A percentile compares a stretch with the other conserved stretches of the same genome.
Conservation (phyloP, 345 rosid genomes). For the Linum tenue region DNA sequence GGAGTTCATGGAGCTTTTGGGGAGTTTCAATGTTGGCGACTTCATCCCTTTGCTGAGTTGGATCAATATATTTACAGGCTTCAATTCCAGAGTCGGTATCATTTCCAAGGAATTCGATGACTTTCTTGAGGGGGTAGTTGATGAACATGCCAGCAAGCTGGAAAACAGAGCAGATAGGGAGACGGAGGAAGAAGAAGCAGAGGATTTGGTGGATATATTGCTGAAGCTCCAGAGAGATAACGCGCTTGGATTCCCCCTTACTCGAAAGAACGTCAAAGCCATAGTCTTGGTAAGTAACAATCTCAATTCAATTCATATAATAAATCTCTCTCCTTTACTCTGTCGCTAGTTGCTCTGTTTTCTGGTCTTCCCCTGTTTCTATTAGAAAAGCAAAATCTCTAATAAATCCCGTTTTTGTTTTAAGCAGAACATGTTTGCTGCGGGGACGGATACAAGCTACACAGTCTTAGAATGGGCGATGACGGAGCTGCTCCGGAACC, state of each 20-base stretch:
- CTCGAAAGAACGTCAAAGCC: neutral
- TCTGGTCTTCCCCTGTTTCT: neutral
- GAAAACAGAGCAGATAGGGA: neutral
- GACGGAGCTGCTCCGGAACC: conserved; percentile 12
- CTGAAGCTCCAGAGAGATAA: neutral
- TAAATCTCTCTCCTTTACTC: neutral
- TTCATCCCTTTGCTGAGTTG: conserved; percentile 31
- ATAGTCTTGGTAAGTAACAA: neutral
- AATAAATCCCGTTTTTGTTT: no score
- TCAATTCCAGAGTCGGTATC: conserved; percentile 1
- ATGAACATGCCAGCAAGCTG: neutral
- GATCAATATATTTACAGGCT: neutral
- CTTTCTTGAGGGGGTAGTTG: neutral
- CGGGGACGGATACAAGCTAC: conserved; percentile 30
- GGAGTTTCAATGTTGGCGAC: conserved; percentile 31
- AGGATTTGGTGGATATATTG: neutral
- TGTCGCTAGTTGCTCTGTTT: neutral
- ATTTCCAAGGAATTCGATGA: neutral
- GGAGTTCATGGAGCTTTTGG: conserved; percentile 26
- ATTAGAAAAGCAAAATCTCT: no score
- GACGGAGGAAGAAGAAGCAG: no score
- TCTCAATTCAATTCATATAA: neutral
- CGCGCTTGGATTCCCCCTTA: neutral
- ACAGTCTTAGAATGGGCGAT: conserved; percentile 35
- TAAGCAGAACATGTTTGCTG: conserved; percentile 26